Percentiles rank a stretch among this genome's conserved stretches.
These are phyloP conservation scores for Puccinia polysora DNA, from an alignment of 1,284 basidiomycete genomes.

Conservation along the genomic window DNA sequence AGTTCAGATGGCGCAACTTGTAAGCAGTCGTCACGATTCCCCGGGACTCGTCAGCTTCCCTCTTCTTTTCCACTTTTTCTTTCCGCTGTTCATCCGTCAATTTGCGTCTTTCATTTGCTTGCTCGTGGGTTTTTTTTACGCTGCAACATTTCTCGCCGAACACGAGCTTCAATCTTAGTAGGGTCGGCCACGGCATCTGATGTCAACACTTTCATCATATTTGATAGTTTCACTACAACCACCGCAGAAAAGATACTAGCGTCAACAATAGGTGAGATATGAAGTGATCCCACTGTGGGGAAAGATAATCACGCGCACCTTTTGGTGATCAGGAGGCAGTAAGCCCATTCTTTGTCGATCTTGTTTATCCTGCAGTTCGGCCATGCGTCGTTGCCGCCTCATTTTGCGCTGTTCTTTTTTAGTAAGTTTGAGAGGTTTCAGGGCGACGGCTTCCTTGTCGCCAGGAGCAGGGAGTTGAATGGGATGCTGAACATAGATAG, in stretches of 20 bases:
- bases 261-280: no score
- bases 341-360: conserved; percentile 95
- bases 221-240: conserved; percentile 75
- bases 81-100: conserved; percentile 81
- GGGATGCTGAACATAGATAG: conserved; percentile 89
- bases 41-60: conserved; percentile 75
- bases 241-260: conserved; percentile 37
- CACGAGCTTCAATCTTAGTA: conserved; percentile 91
- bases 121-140: conserved; percentile 82
- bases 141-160: conserved; percentile 84
- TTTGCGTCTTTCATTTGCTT: conserved; percentile 82
- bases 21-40: conserved; percentile 82
- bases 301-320: conserved; percentile 57
- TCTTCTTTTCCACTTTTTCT: conserved; percentile 79
- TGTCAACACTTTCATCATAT: conserved; percentile 96
- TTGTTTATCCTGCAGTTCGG: conserved; percentile 86
- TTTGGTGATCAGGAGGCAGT: conserved; percentile 90
- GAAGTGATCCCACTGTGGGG: no score
- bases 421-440: conserved; percentile 82
- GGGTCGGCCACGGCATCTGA: conserved; percentile 92
- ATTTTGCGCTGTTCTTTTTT: conserved; percentile 97
- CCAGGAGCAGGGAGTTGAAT: conserved; percentile 88
- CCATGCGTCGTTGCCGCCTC: conserved; percentile 77
- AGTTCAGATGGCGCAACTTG: conserved; percentile 62
- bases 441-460: conserved; percentile 69